Evolutionary conservation across 2,329 filamentous ascomycete genomes (phyloP).

Genomic region (Apiospora pterosperma): DNA sequence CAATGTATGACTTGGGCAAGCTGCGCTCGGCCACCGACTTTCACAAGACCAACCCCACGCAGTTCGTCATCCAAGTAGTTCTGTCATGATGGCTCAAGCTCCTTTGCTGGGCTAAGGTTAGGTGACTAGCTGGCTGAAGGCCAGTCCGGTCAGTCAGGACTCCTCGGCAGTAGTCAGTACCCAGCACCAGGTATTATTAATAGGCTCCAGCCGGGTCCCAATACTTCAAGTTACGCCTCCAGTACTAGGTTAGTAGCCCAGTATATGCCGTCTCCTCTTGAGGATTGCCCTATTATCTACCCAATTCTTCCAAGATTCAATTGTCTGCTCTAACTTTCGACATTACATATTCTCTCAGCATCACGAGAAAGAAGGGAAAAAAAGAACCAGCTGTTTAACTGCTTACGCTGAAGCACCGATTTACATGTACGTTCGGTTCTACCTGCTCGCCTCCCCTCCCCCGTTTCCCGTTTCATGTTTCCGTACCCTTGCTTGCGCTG

Average conservation of each 20-base stretch:
- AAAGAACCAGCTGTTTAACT: neutral
- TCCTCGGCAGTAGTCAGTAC: neutral
- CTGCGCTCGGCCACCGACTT: conserved; percentile 1
- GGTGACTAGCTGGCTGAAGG: neutral
- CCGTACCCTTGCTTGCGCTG: conserved; percentile 1
- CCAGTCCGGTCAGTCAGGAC: neutral
- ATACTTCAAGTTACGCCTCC: neutral
- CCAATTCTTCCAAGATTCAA: neutral
- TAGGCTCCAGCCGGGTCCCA: neutral
- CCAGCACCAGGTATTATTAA: conserved; percentile 1
- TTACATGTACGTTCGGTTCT: neutral
- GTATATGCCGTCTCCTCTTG: neutral
- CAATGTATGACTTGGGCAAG: neutral
- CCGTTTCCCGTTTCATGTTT: neutral
- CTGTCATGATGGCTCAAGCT: neutral
- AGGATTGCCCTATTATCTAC: conserved; percentile 1
- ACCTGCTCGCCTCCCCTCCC: neutral
- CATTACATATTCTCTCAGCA: neutral
- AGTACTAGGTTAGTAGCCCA: neutral
- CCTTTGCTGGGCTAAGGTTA: neutral
- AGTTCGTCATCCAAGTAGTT: neutral
- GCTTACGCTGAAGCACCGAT: neutral
- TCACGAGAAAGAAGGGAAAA: neutral
- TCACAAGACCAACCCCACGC: neutral
- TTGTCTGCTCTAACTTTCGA: neutral